These are phyloP conservation scores for Chimonanthus salicifolius DNA, from an alignment of 164 flowering plant species.

Conservation along the genomic window DNA sequence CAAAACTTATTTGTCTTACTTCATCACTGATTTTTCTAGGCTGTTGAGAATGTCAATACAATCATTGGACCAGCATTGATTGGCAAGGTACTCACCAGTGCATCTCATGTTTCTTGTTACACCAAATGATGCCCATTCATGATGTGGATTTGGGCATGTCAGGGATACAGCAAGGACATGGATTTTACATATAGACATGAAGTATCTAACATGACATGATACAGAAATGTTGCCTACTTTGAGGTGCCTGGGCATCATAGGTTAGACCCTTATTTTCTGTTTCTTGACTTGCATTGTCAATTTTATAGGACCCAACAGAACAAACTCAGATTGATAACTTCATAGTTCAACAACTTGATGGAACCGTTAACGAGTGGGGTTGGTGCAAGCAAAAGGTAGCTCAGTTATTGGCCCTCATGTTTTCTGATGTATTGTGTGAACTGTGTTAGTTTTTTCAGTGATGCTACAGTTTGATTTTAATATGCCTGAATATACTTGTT, in stretches of 20 bases:
- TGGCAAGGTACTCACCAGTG: conserved; percentile 33
- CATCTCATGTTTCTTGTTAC: no score
- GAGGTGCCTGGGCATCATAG: no score
- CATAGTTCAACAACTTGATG: conserved; percentile 46
- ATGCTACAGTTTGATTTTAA: background rate
- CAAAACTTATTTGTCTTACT: background rate
- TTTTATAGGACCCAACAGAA: conserved; percentile 30
- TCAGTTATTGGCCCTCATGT: background rate
- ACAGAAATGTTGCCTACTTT: no score
- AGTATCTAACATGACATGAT: no score
- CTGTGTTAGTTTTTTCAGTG: no score
- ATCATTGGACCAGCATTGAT: conserved; percentile 51
- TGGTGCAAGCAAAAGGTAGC: conserved; percentile 46
- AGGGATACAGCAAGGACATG: no score
- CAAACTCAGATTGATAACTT: conserved; percentile 31
- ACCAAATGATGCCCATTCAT: background rate
- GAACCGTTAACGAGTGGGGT: conserved; percentile 44
- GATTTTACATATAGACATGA: no score
- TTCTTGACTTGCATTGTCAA: background rate
- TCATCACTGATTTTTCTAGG: conserved; percentile 16
- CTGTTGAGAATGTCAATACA: conserved; percentile 49
- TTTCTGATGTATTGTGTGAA: background rate
- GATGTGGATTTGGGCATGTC: background rate
- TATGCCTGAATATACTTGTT: no score
- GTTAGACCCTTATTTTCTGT: no score